Evolutionary conservation across 257 asterid species (phyloP), one percentile per base, ranked within the genome.

Genomic region (Coffea eugenioides): DNA sequence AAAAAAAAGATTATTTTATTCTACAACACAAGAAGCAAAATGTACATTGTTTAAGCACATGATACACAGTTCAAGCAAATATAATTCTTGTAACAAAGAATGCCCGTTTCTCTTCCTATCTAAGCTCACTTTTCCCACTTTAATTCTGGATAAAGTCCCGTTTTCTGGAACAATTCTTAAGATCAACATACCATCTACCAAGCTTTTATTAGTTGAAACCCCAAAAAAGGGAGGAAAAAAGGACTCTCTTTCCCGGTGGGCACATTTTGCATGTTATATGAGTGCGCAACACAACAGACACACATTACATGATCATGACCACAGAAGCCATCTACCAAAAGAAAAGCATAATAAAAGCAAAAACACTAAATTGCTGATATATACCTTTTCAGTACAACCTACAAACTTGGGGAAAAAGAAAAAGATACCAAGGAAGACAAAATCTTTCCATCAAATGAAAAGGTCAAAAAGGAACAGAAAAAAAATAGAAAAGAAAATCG

Each of bases 231-330:
- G 6, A 46, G 51, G 54, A 54, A 20, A 46, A 74, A 31, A 2
- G 54, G 36, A 16, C 34, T 18, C 9, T 74, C 56, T 54, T 13
- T 31, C 20, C 12, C 21, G 6, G 39, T 3, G 1, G 20, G 67
- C 66, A 77, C 74, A 27, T 68, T 66, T 15, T 77, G 81, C 48
- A 77, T 77, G 75, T 56, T 27, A 23, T 52, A 21, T 52, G 4
- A 39, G 27, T 25, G 62, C 36, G 62, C 70, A 64, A 27, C 72
- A 51, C 0, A 13, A 12, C 51, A 2, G 57, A 6, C 64, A 31
- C 74, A 65, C 74, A 65, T 65, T 27, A 45, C 54, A 49, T 77
- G 81, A 77, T 57, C 75, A 48, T 2, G 8, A 51, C 18, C 57
- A 51, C 57, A 27, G 20, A 49, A 20, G 7, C 0, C 7, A 56